Conservation (phyloP, 345 rosid species). For the Capsella bursapastoris region DNA sequence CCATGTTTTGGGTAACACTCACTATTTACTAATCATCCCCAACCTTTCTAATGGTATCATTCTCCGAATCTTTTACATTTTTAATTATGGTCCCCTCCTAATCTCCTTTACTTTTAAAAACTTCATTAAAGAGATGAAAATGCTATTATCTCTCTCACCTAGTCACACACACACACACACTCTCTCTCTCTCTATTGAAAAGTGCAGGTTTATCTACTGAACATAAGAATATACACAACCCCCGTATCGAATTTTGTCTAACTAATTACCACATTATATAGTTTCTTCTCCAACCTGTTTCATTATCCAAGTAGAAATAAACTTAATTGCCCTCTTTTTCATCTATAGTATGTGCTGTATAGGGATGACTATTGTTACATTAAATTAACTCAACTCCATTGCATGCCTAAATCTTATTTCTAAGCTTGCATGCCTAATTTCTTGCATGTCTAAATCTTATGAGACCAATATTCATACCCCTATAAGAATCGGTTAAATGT, state of each 20-base stretch:
- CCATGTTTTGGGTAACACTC: constrained; percentile 45
- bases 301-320: not conserved
- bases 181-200: not conserved
- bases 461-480: no score
- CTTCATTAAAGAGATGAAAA: constrained; percentile 2
- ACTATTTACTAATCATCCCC: constrained; percentile 39
- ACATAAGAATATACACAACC: constrained; percentile 1
- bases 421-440: no score
- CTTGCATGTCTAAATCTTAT: no score
- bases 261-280: not conserved
- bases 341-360: not conserved
- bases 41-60: constrained; percentile 46
- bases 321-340: not conserved
- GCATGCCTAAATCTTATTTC: no score
- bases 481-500: no score
- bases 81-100: constrained; percentile 31
- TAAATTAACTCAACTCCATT: constrained; percentile 1
- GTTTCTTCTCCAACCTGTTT: not conserved
- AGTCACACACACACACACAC: not conserved
- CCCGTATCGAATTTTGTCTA: not conserved
- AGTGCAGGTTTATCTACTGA: constrained; percentile 32
- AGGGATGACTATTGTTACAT: not conserved
- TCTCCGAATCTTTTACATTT: constrained; percentile 34
- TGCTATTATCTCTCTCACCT: constrained; percentile 8
- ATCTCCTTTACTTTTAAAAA: no score